A percentile compares a stretch with the other conserved stretches of the same genome.
phyloP scores from a whole-genome alignment of 2,329 filamentous ascomycete genomes.

The Penicillium freii region DNA sequence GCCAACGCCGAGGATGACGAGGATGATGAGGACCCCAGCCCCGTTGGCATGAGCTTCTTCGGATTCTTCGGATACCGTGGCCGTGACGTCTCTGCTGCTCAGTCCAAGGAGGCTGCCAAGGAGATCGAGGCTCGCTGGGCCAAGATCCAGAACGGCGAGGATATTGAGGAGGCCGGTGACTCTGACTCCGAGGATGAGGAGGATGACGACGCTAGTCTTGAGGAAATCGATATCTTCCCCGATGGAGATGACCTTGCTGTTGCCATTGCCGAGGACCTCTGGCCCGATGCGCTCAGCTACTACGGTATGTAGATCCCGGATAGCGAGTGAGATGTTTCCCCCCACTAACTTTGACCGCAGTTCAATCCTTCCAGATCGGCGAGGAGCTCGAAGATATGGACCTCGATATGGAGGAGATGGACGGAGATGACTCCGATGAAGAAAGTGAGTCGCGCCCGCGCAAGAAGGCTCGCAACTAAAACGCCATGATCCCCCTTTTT shows the following conservation, averaged over 20 bases:
- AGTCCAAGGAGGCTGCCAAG: conserved; percentile 62
- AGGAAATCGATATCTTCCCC: conserved; percentile 81
- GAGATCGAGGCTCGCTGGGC: conserved; percentile 60
- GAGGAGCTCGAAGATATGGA: conserved; percentile 55
- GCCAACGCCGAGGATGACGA: conserved; percentile 35
- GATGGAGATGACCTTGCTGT: conserved; percentile 79
- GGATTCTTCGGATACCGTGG: conserved; percentile 81
- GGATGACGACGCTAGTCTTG: conserved; percentile 61
- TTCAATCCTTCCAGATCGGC: conserved; percentile 69
- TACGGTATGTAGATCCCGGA: conserved; percentile 65
- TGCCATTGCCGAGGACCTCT: conserved; percentile 80
- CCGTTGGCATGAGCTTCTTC: conserved; percentile 77
- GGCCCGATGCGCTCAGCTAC: conserved; percentile 83
- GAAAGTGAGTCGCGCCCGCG: conserved; percentile 52
- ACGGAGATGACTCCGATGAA: conserved; percentile 44
- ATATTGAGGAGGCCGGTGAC: conserved; percentile 44
- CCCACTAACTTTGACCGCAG: conserved; percentile 48
- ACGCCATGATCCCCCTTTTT: conserved; percentile 19
- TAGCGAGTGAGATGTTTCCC: not conserved
- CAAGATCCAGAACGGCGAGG: conserved; percentile 51
- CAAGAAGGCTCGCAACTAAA: conserved; percentile 43
- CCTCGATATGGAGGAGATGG: conserved; percentile 63
- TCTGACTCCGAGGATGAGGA: conserved; percentile 51
- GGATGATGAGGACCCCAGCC: conserved; percentile 44
- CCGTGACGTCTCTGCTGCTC: conserved; percentile 67